Conservation (phyloP, 495 filamentous ascomycete genomes). For the Darksidea phi region DNA sequence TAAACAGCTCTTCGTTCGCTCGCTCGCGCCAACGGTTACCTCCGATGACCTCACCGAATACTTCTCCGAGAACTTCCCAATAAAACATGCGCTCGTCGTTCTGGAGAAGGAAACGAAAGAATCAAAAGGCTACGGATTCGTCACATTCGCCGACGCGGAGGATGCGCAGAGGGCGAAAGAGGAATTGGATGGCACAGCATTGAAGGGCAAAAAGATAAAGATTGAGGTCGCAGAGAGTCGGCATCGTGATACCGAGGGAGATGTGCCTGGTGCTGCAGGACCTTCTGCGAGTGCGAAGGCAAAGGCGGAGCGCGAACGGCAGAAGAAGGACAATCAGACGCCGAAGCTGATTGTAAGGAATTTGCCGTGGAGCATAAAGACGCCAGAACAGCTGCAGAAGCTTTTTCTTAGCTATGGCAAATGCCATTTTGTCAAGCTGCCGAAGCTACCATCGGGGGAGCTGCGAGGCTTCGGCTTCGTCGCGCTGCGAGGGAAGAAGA, state of each 20-base stretch:
- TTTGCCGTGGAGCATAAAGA: slow-evolving; percentile 92
- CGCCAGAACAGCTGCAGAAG: slow-evolving; percentile 68
- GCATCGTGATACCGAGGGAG: slow-evolving; percentile 62
- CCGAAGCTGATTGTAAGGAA: slow-evolving; percentile 93
- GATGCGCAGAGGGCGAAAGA: slow-evolving; percentile 78
- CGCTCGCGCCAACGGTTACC: slow-evolving; percentile 73
- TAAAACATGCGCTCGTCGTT: slow-evolving; percentile 91
- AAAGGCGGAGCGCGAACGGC: slow-evolving; percentile 60
- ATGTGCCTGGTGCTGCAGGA: slow-evolving; percentile 36
- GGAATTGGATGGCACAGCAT: slow-evolving; percentile 68
- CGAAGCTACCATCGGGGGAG: slow-evolving; percentile 69
- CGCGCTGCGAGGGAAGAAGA: slow-evolving; percentile 79
- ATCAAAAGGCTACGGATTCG: slow-evolving; percentile 92
- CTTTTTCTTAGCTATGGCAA: slow-evolving; percentile 88
- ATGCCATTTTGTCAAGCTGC: slow-evolving; percentile 76
- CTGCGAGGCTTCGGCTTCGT: slow-evolving; percentile 87
- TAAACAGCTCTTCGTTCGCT: slow-evolving; percentile 85
- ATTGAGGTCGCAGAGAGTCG: slow-evolving; percentile 86
- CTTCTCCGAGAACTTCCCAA: slow-evolving; percentile 90
- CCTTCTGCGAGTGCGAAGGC: slow-evolving; percentile 40
- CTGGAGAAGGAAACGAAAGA: slow-evolving; percentile 74
- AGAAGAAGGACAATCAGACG: slow-evolving; percentile 56
- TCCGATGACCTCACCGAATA: slow-evolving; percentile 76
- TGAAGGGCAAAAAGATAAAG: slow-evolving; percentile 76
- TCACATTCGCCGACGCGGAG: slow-evolving; percentile 90